Evolutionary conservation across 495 filamentous ascomycete species (phyloP), one percentile per base, ranked within the genome.

Genomic region (Hypoxylon fuscum): DNA sequence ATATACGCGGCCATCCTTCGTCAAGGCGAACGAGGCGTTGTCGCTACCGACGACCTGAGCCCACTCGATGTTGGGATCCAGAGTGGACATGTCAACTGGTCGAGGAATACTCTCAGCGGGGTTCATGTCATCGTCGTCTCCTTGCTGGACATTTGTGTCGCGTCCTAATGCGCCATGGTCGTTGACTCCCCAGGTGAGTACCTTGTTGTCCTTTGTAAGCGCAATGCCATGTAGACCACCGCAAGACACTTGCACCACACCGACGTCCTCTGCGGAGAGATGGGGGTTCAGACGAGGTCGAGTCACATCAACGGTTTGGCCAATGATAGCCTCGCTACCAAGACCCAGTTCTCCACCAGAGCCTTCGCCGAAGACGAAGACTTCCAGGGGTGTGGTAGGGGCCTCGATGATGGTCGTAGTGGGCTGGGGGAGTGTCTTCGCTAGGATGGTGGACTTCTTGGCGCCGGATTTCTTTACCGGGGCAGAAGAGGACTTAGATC

Each of bases 141-240:
- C 61, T 23, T 73, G 76, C 1, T 71, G 66, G 73, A 81, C 82
- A 25, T 72, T 75, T 1, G 87, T 87, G 62, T 86, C 82, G 50
- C 88, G 80, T 15, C 88, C 88, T 42, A 90, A 79, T 15, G 88
- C 86, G 49, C 83, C 83, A 49, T 88, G 78, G 68, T 88, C 85
- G 60, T 90, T 90, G 49, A 88, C 86, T 60, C 88, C 88, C 88
- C 88, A 90, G 1, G 87, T 87, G 25, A 87, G 72, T 51, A 90
- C 87, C 68, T 80, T 81, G 73, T 87, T 88, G 66, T 88, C 83
- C 20, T 80, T 75, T 14, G 88, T 89, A 2, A 90, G 76, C 1
- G 81, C 87, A 15, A 83, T 75, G 22, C 69, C 77, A 61, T 91
- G 88, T 83, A 91, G 87, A 41, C 87, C 87, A 17, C 88, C 88